Evolutionary conservation across 495 filamentous ascomycete species (phyloP), one percentile per base, ranked within the genome.

Genomic region (Haplographium delicatum): DNA sequence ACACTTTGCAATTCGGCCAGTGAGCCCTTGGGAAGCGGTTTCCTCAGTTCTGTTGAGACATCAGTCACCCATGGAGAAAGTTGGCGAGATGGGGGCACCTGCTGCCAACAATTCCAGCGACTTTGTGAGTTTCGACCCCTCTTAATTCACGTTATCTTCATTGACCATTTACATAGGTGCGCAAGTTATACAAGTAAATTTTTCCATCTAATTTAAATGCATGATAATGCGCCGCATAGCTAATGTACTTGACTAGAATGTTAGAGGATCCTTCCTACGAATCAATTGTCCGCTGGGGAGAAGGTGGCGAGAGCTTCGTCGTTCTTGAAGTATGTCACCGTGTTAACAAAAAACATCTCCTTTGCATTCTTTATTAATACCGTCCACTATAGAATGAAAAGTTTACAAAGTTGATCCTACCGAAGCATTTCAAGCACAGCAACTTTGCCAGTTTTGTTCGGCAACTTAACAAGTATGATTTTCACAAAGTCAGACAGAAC

Each of bases 401-500:
- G 66, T 99, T 99, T 62, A 97, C 93, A 38, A 97, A 96, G 66
- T 84, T 85, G 41, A 96, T 99, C 57, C 77, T 98, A 16, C 94
- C 93, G 0, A 96, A 96, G 64, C 93, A 99, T 64, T 97, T 97
- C 76, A 99, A 97, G 71, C 91, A 97, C 68, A 95, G 89, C 80
- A 99, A 99, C 65, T 97, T 99, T 66, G 93, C 94, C 34, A 95
- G 89, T 71, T 99, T 99, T 59, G 93, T 99, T 35, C 86, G 93
- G 58, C 93, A 99, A 67, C 72, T 99, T 41, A 99, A 99, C 73
- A 99, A 99, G 65, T 99, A 95, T 68, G 93, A 97, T 67, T 99
- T 99, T 58, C 94, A 97, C 72, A 99, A 99, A 75, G 93, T 99
- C 38, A 81, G 93, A 56, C 90, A 96, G 62, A 97, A 91, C 58